These are phyloP conservation scores for Hymenochaete sp. DNA, from an alignment of 1,284 basidiomycete genomes.

Conservation along the genomic window DNA sequence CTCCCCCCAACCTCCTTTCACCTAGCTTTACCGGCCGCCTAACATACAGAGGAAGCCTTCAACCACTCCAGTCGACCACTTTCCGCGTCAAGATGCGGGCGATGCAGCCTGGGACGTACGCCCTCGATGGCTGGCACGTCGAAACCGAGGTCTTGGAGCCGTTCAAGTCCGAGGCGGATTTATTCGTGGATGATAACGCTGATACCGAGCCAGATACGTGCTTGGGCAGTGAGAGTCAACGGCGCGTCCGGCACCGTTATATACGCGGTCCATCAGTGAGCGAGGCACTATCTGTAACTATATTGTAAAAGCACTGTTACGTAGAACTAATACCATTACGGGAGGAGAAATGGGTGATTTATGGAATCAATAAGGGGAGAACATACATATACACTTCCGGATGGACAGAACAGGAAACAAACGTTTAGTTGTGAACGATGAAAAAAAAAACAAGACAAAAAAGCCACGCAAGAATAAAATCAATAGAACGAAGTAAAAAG, in stretches of 20 bases:
- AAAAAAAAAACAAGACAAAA: background rate
- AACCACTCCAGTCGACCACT: slow-evolving; percentile 37
- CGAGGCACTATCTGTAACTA: slow-evolving; percentile 5
- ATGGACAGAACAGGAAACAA: background rate
- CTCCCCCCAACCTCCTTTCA: slow-evolving; percentile 26
- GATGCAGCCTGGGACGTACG: slow-evolving; percentile 57
- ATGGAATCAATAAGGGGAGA: background rate
- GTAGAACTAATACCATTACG: slow-evolving; percentile 7
- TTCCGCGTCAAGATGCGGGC: slow-evolving; percentile 47
- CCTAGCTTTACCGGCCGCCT: slow-evolving; percentile 53
- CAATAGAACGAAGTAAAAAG: background rate
- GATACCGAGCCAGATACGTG: background rate
- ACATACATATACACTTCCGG: background rate
- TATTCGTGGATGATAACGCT: background rate
- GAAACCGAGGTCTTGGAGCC: slow-evolving; percentile 46
- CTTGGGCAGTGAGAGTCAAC: background rate
- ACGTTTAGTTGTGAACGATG: background rate
- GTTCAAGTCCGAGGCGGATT: background rate
- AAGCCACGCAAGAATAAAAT: background rate
- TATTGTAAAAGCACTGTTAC: no score
- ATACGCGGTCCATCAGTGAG: slow-evolving; percentile 5
- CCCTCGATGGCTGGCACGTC: slow-evolving; percentile 51
- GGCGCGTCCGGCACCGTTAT: slow-evolving; percentile 13
- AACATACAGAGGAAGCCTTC: slow-evolving; percentile 47
- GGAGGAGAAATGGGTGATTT: background rate